Conservation (phyloP, 208 protist genomes). For the Wallacemonas sp. region DNA sequence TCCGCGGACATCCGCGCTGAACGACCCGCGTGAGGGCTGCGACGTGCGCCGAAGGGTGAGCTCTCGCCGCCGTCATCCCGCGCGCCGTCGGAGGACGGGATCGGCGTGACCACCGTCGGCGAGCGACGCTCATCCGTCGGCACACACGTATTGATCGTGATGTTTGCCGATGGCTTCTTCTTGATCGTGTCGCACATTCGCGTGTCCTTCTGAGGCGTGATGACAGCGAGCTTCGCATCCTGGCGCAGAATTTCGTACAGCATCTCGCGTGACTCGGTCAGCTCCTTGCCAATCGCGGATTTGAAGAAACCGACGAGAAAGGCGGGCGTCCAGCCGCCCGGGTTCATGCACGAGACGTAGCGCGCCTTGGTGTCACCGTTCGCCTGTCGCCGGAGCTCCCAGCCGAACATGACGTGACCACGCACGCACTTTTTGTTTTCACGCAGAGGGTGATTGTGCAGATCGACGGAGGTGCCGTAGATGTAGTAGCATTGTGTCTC, state of each 20-base stretch:
- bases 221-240: not conserved
- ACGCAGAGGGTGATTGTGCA: conserved; percentile 21
- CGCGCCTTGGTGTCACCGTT: conserved; percentile 51
- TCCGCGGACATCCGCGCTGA: not conserved
- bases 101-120: too few species aligned
- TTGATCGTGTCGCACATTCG: not conserved
- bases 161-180: not conserved
- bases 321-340: conserved; percentile 82
- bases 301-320: conserved; percentile 89
- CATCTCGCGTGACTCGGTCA: conserved; percentile 56
- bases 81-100: too few species aligned
- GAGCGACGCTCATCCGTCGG: too few species aligned
- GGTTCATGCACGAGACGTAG: conserved; percentile 85
- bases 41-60: not conserved
- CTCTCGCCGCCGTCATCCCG: too few species aligned
- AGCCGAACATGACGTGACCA: conserved; percentile 60
- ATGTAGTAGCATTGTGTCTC: conserved; percentile 70
- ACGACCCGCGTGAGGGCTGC: too few species aligned
- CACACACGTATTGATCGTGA: too few species aligned
- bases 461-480: conserved; percentile 81
- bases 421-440: conserved; percentile 44
- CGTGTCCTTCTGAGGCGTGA: not conserved
- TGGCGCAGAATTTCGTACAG: conserved; percentile 44
- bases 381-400: conserved; percentile 53
- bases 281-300: conserved; percentile 79